phyloP scores from a whole-genome alignment of 768 basidiomycete species.

The Lyophyllum atratum region DNA sequence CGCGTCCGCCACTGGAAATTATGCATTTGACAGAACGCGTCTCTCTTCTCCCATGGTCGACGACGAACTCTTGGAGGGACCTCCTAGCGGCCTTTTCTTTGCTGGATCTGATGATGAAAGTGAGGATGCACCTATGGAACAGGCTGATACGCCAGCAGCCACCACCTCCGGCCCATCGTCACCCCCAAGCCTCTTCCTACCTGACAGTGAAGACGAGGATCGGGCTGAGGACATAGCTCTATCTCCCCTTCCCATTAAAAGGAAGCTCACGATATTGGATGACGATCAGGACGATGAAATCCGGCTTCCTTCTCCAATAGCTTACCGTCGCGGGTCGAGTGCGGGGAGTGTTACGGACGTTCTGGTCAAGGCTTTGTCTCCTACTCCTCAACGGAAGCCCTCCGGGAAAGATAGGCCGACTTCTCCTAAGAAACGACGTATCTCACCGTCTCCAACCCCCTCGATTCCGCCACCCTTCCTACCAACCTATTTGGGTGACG shows the following conservation, averaged over 20 bases:
- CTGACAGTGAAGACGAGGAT: constrained; percentile 36
- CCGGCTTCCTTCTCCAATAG: constrained; percentile 26
- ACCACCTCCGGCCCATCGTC: constrained; percentile 16
- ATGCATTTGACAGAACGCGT: constrained; percentile 24
- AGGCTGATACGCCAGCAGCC: constrained; percentile 13
- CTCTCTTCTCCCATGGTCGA: constrained; percentile 21
- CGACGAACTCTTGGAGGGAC: constrained; percentile 27
- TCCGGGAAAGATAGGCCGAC: constrained; percentile 18
- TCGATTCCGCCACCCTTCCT: constrained; percentile 15
- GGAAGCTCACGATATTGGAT: constrained; percentile 14
- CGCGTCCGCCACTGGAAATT: constrained; percentile 29
- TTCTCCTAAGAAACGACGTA: constrained; percentile 57
- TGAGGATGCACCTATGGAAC: constrained; percentile 24
- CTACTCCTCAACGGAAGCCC: constrained; percentile 12
- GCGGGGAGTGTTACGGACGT: constrained; percentile 39
- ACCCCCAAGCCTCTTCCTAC: constrained; percentile 33
- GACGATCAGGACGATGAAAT: constrained; percentile 17
- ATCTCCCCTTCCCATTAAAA: constrained; percentile 16
- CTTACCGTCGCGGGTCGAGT: constrained; percentile 39
- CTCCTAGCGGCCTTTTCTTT: constrained; percentile 54
- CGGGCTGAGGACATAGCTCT: neutral
- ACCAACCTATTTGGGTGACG: constrained; percentile 63
- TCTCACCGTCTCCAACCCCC: constrained; percentile 32
- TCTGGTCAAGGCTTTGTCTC: constrained; percentile 4
- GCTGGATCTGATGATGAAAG: constrained; percentile 59